Percentiles rank a stretch among this genome's conserved stretches.
Evolutionary conservation across 2,329 filamentous ascomycete species (phyloP).

Genomic region (Didymella segeticola): DNA sequence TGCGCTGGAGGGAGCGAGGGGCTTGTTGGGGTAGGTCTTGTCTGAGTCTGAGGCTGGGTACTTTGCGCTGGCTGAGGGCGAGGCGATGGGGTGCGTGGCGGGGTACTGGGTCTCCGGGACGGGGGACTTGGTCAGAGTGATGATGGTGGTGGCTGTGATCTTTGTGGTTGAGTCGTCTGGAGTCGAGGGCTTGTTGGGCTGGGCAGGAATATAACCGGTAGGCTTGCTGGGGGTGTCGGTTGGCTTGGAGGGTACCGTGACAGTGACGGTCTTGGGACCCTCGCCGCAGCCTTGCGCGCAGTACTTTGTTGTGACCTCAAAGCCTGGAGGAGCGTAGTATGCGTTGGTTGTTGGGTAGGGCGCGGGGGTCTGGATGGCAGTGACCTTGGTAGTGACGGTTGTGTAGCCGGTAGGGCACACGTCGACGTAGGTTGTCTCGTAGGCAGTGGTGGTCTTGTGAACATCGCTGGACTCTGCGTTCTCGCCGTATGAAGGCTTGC

Average conservation of each 20-base stretch:
- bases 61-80: conserved; percentile 8
- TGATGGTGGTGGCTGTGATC: conserved; percentile 23
- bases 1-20: background rate
- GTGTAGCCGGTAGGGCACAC: conserved; percentile 45
- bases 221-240: conserved; percentile 3
- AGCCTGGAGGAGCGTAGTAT: conserved; percentile 28
- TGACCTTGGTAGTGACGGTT: conserved; percentile 34
- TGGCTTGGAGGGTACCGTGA: conserved; percentile 28
- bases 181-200: conserved; percentile 7
- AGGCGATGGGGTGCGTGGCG: conserved; percentile 7
- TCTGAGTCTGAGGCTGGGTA: conserved; percentile 7
- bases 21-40: conserved; percentile 6
- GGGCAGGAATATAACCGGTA: conserved; percentile 1
- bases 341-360: conserved; percentile 22
- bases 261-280: conserved; percentile 34
- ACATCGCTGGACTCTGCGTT: conserved; percentile 14
- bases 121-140: conserved; percentile 28
- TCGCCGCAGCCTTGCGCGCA: conserved; percentile 34
- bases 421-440: conserved; percentile 41
- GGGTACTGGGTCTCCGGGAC: conserved; percentile 20
- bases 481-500: conserved; percentile 13
- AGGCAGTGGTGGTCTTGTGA: conserved; percentile 27
- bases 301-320: conserved; percentile 37
- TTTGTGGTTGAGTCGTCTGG: conserved; percentile 10
- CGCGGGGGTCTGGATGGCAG: conserved; percentile 12